A percentile compares a stretch with the other conserved stretches of the same genome.
phyloP scores from a whole-genome alignment of 805 yeast genomes.

The Grigorovia yakushimaensis region DNA sequence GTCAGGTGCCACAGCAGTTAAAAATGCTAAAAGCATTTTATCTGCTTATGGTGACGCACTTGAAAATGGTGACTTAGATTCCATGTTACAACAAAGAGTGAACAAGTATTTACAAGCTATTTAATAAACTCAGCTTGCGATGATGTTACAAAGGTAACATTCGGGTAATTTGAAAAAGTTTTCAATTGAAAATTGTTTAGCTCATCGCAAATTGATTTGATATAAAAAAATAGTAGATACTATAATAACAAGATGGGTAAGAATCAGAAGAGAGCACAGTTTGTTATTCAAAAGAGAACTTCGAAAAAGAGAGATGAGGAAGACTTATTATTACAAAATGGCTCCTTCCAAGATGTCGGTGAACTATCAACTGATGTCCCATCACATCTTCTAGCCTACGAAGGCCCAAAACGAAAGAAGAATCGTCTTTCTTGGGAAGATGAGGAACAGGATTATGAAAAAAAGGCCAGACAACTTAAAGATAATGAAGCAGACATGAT shows the following conservation, averaged over 20 bases:
- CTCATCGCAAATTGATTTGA: conserved; percentile 9
- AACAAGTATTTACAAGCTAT: not conserved
- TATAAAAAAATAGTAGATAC: not conserved
- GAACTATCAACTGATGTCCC: conserved; percentile 11
- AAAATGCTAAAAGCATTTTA: conserved; percentile 34
- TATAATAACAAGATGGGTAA: conserved; percentile 16
- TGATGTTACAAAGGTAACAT: not conserved
- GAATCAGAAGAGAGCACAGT: conserved; percentile 19
- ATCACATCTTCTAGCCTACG: conserved; percentile 2
- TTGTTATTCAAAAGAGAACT: conserved; percentile 21
- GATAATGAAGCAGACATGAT: conserved; percentile 33
- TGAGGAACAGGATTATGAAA: conserved; percentile 73
- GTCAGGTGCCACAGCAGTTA: conserved; percentile 33
- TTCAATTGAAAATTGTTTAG: not conserved
- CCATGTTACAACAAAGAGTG: conserved; percentile 3
- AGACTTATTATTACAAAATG: conserved; percentile 20
- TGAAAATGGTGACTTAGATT: conserved; percentile 32
- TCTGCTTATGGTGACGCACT: conserved; percentile 43
- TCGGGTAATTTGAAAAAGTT: conserved; percentile 1
- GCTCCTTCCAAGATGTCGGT: conserved; percentile 16
- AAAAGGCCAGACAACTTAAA: conserved; percentile 49
- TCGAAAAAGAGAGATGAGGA: conserved; percentile 25
- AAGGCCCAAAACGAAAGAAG: conserved; percentile 5
- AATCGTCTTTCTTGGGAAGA: conserved; percentile 46
- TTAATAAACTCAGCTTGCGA: not conserved